These are phyloP conservation scores for Dactylellina parvicollis DNA, from an alignment of 2,329 filamentous ascomycete genomes.

Conservation along the genomic window DNA sequence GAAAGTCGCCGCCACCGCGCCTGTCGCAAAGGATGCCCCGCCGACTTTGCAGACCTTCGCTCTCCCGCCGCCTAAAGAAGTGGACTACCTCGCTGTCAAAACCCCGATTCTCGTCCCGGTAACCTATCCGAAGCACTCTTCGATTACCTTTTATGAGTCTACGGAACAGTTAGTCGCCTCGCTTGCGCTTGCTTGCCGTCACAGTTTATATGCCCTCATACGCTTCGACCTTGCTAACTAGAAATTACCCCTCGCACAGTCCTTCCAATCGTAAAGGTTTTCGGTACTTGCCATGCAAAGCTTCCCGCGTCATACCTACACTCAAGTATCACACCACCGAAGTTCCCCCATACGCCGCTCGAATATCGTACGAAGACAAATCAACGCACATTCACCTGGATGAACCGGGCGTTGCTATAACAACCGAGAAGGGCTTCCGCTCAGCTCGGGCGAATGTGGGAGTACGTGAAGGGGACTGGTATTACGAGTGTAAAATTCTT, in stretches of 20 bases:
- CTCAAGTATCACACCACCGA: conserved; percentile 92
- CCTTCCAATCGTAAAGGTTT: conserved; percentile 77
- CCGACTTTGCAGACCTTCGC: conserved; percentile 52
- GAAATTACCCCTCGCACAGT: conserved; percentile 23
- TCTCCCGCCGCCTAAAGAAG: conserved; percentile 63
- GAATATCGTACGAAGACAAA: conserved; percentile 92
- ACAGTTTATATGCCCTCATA: background rate
- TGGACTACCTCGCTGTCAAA: conserved; percentile 60
- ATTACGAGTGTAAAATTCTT: conserved; percentile 92
- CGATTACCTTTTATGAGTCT: conserved; percentile 70
- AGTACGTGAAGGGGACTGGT: conserved; percentile 87
- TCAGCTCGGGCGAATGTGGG: conserved; percentile 91
- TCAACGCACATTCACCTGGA: conserved; percentile 86
- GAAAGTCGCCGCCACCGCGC: conserved; percentile 1
- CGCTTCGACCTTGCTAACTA: conserved; percentile 65
- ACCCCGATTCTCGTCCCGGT: conserved; percentile 43
- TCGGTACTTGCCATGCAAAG: conserved; percentile 89
- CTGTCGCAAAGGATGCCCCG: conserved; percentile 19
- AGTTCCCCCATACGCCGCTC: conserved; percentile 80
- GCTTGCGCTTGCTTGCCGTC: too few relatives aligned
- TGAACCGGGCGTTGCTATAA: conserved; percentile 77
- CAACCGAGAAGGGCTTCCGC: conserved; percentile 90
- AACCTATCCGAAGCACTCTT: conserved; percentile 27
- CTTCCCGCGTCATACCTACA: conserved; percentile 83
- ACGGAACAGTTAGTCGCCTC: conserved; percentile 70